These are phyloP conservation scores for Porcisia hertigi DNA, from an alignment of 208 protist species.

Conservation along the genomic window DNA sequence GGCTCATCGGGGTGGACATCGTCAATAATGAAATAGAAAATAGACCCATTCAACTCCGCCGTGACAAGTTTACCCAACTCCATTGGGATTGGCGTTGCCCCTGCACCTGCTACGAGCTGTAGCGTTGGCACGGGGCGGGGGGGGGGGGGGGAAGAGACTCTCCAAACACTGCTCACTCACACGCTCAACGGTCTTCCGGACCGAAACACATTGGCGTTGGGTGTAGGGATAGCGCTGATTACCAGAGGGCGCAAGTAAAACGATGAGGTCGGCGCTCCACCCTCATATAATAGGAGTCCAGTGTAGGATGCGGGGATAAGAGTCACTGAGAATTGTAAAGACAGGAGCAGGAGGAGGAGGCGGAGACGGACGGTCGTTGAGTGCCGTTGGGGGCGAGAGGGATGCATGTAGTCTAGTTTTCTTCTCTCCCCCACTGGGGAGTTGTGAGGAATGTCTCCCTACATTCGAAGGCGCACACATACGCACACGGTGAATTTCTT, in stretches of 20 bases:
- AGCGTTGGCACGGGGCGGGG: neutral
- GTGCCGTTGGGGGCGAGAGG: too few relatives aligned
- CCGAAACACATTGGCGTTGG: neutral
- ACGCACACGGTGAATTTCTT: too few relatives aligned
- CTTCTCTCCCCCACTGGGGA: too few relatives aligned
- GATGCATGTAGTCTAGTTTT: too few relatives aligned
- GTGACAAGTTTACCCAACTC: slow-evolving; percentile 52
- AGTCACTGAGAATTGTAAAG: too few relatives aligned
- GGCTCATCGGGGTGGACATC: slow-evolving; percentile 52
- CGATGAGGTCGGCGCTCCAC: neutral
- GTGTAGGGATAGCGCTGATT: neutral
- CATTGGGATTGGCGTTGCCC: slow-evolving; percentile 18
- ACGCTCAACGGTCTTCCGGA: too few relatives aligned
- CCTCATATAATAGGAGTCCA: neutral
- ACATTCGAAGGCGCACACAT: too few relatives aligned
- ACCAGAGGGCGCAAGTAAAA: neutral
- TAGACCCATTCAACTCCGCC: slow-evolving; percentile 21
- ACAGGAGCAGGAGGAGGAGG: neutral
- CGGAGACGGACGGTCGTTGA: too few relatives aligned
- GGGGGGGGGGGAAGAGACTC: neutral
- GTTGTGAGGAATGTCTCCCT: too few relatives aligned
- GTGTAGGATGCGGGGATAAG: neutral
- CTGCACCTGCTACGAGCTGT: neutral
- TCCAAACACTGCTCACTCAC: neutral
- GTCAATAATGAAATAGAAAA: slow-evolving; percentile 77